Conservation (phyloP, 495 filamentous ascomycete species). For the Aspergillus nidulans region DNA sequence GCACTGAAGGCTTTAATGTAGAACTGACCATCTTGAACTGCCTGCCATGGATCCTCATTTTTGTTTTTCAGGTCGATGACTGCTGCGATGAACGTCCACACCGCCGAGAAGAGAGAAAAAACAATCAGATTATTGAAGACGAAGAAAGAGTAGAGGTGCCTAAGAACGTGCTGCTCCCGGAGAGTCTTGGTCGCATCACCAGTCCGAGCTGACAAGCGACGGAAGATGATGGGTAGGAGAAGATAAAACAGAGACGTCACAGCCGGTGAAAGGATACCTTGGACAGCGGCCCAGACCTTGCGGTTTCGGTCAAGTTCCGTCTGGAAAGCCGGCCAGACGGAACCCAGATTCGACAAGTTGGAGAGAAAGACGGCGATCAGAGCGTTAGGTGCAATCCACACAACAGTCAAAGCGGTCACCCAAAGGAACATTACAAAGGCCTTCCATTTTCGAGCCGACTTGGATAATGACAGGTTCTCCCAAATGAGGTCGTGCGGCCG, state of each 20-base stretch:
- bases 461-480: slow-evolving; percentile 78
- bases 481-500: slow-evolving; percentile 91
- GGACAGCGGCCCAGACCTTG: slow-evolving; percentile 75
- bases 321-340: slow-evolving; percentile 76
- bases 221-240: slow-evolving; percentile 85
- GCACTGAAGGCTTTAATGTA: slow-evolving; percentile 59
- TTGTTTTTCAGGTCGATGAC: slow-evolving; percentile 55
- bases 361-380: slow-evolving; percentile 91
- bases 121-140: slow-evolving; percentile 95
- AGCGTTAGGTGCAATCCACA: slow-evolving; percentile 95
- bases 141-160: slow-evolving; percentile 93
- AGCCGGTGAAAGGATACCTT: slow-evolving; percentile 91
- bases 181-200: slow-evolving; percentile 90
- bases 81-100: slow-evolving; percentile 65
- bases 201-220: slow-evolving; percentile 68
- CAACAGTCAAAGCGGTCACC: slow-evolving; percentile 71
- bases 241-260: slow-evolving; percentile 86
- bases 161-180: slow-evolving; percentile 86
- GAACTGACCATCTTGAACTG: slow-evolving; percentile 59
- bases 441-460: slow-evolving; percentile 62
- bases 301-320: slow-evolving; percentile 55
- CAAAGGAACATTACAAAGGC: slow-evolving; percentile 75
- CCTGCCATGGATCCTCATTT: slow-evolving; percentile 58
- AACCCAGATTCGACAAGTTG: slow-evolving; percentile 72
- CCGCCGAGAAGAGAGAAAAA: slow-evolving; percentile 81